Base-by-base conservation (phyloP, 164 flowering plant species). In the Litsea cubeba region DNA sequence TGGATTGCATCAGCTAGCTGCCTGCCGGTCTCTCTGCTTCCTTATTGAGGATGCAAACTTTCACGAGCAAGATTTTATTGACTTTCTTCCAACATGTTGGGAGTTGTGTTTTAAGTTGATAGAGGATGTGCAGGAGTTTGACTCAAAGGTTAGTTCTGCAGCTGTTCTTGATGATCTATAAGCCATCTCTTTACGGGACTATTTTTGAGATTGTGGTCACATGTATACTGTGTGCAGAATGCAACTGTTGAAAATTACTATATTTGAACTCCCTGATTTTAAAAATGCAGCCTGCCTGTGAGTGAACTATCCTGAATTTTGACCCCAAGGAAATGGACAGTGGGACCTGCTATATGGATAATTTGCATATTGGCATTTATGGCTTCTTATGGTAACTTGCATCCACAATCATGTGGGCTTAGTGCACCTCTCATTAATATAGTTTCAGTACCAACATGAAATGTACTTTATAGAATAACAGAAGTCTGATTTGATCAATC, bases 71-170 rank as follows among this genome's bases (percentile, higher is more conserved):
- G 90, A 88, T 62, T 92, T 91, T 75, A 49, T 75, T 4, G 94
- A 93, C 81, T 93, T 92, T 77, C 90, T 95, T 77, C 92, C 98
- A 14, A 71, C 82, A 8, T 93, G 99, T 75, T 95, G 90, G 91
- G 89, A 85, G 71, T 83, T 86, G 67, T 92, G 97, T 71, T 93
- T 95, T 80, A 88, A 89, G 74, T 85, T 95, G 86, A 81, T 91
- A 62, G 94, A 91, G 79, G 94, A 93, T 46, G 99, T 92, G 26
- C 88, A 88, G 76, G 96, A 93, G 83, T 93, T 95, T 82, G 99
- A 93, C 77, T 95, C 99, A 62, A 95, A 95, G 95, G 99, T 95
- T 78, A 54, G 74, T 50, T 68, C 25, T 35, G 5, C 23, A 14
- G 4, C 5, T 32, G 8, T 28, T 26, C n/a, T 54, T 54, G 20